These are phyloP conservation scores for Omphalotus guepiniiformis DNA, from an alignment of 768 basidiomycete species.

Conservation along the genomic window DNA sequence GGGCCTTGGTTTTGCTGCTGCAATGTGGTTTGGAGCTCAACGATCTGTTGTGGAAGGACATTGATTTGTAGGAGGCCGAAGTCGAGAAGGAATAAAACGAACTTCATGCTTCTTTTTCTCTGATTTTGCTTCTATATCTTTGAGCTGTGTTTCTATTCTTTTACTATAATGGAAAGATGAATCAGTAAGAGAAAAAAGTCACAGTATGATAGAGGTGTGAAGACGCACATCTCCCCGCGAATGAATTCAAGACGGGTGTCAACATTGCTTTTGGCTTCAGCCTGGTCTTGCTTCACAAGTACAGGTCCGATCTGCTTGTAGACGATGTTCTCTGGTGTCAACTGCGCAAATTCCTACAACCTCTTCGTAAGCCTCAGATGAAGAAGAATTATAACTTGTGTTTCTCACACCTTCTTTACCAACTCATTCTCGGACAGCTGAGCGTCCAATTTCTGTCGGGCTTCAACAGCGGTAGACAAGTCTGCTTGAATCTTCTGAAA, in stretches of 20 bases:
- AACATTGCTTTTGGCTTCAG: slow-evolving; percentile 83
- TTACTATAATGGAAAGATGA: slow-evolving; percentile 38
- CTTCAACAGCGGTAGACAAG: slow-evolving; percentile 68
- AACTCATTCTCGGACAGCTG: slow-evolving; percentile 89
- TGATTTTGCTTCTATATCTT: slow-evolving; percentile 69
- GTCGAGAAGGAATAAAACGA: slow-evolving; percentile 15
- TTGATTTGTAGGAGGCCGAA: slow-evolving; percentile 7
- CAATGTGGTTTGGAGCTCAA: slow-evolving; percentile 60
- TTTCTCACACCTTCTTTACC: slow-evolving; percentile 70
- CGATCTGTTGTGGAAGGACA: slow-evolving; percentile 40
- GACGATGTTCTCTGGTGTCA: slow-evolving; percentile 73
- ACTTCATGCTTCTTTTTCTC: slow-evolving; percentile 87
- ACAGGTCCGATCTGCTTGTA: slow-evolving; percentile 93
- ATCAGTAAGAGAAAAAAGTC: neutral
- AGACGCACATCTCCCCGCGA: slow-evolving; percentile 73
- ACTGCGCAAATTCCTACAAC: slow-evolving; percentile 70
- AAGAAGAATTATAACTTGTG: neutral
- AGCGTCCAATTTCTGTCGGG: slow-evolving; percentile 82
- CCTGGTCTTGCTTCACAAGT: slow-evolving; percentile 83
- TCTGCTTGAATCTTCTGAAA: slow-evolving; percentile 82
- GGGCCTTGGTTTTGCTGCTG: slow-evolving; percentile 35
- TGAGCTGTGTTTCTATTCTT: slow-evolving; percentile 77
- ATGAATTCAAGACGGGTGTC: slow-evolving; percentile 91
- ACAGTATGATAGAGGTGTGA: no score
- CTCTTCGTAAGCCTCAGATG: neutral